These are phyloP conservation scores for Phytophthora melonis DNA, from an alignment of 352 stramenopile genomes.

Conservation along the genomic window DNA sequence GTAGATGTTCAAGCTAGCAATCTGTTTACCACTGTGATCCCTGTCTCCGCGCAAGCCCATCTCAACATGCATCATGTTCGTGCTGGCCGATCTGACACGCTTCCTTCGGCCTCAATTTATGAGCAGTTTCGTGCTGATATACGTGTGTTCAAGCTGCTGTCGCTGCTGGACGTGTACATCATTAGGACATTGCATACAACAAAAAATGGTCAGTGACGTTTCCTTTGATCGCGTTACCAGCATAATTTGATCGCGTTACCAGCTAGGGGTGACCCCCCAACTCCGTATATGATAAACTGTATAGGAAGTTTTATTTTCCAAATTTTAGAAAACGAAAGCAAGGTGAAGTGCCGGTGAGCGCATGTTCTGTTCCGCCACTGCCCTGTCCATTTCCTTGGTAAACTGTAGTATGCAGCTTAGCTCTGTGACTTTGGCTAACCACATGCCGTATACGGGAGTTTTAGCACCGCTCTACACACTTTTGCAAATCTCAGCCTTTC, in stretches of 20 bases:
- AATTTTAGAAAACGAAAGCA: not conserved
- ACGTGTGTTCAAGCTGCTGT: not conserved
- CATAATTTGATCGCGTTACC: not conserved
- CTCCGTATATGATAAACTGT: not conserved
- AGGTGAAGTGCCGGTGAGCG: not conserved
- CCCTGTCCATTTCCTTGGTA: not conserved
- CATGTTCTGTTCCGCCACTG: not conserved
- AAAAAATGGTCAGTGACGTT: not conserved
- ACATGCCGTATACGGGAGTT: not conserved
- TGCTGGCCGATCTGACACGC: not conserved
- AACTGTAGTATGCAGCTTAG: not conserved
- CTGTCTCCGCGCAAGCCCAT: not conserved
- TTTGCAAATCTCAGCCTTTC: not conserved
- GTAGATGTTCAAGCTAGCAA: not conserved
- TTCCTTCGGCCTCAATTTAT: not conserved
- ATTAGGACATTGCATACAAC: not conserved
- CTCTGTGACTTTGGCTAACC: not conserved
- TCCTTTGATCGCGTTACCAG: not conserved
- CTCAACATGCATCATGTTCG: not conserved
- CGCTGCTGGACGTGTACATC: not conserved
- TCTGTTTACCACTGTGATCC: not conserved
- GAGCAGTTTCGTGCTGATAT: not conserved
- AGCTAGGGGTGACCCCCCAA: not conserved
- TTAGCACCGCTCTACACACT: constrained; percentile 1
- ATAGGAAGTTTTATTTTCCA: not conserved